Evolutionary conservation across 805 yeast genomes (phyloP).

Genomic region (Sungouiella thailandica): DNA sequence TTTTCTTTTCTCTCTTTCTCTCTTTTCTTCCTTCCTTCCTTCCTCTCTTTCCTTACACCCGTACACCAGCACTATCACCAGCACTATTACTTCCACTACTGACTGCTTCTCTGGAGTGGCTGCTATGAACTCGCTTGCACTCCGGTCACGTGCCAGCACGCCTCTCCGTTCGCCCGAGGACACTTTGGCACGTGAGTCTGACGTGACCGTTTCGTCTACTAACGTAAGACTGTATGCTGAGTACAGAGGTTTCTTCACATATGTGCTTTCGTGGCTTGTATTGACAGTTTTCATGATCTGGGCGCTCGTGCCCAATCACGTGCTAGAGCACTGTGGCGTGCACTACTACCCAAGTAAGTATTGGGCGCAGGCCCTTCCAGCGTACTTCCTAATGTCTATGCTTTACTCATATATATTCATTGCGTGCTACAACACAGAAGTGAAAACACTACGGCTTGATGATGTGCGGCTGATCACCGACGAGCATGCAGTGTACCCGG

Average conservation of each 20-base stretch:
- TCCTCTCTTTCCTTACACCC: no score
- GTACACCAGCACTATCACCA: no score
- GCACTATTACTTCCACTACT: no score
- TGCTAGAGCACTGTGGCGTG: slow-evolving; percentile 49
- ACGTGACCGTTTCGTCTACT: slow-evolving; percentile 53
- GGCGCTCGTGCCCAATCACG: slow-evolving; percentile 66
- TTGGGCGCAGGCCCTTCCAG: slow-evolving; percentile 85
- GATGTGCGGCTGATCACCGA: slow-evolving; percentile 67
- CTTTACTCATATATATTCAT: slow-evolving; percentile 66
- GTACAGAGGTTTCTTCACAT: slow-evolving; percentile 83
- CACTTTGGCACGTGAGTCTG: slow-evolving; percentile 58
- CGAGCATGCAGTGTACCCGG: slow-evolving; percentile 42
- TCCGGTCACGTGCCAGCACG: slow-evolving; percentile 1
- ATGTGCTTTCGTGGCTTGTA: slow-evolving; percentile 57
- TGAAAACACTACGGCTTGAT: slow-evolving; percentile 54
- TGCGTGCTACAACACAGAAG: slow-evolving; percentile 71
- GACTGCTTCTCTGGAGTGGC: no score
- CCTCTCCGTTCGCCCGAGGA: slow-evolving; percentile 25
- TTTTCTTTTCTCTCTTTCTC: no score
- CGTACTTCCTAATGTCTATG: slow-evolving; percentile 66
- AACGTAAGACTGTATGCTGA: slow-evolving; percentile 60
- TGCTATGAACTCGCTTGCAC: neutral
- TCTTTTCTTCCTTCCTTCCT: no score
- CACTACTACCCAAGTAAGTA: slow-evolving; percentile 81
- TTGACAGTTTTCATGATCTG: slow-evolving; percentile 57